Percentiles rank a stretch among this genome's conserved stretches.
Conservation (phyloP, 805 yeast species). For the Cyberlindnera amylophila region DNA sequence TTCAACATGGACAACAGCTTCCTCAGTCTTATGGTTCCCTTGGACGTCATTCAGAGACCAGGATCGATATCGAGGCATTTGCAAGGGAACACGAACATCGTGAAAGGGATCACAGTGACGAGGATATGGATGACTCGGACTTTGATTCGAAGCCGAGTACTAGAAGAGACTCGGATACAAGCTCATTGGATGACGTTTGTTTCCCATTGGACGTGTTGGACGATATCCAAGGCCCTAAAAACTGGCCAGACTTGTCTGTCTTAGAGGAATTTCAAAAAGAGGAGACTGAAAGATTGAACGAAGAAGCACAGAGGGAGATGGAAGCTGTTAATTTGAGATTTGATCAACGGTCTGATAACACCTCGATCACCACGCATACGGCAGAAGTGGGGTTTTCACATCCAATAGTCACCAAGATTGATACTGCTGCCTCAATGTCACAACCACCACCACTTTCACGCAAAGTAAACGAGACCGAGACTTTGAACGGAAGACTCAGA, state of each 20-base stretch:
- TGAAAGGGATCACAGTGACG: neutral
- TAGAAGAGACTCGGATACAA: conserved; percentile 44
- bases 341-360: conserved; percentile 27
- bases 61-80: conserved; percentile 8
- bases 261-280: conserved; percentile 74
- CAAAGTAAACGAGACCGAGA: conserved; percentile 53
- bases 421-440: conserved; percentile 14
- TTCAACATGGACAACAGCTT: neutral
- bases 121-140: conserved; percentile 21
- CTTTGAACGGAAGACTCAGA: conserved; percentile 60
- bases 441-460: conserved; percentile 28
- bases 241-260: conserved; percentile 83
- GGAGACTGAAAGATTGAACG: conserved; percentile 50
- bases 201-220: conserved; percentile 53
- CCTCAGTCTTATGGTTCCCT: conserved; percentile 5
- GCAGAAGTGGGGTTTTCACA: conserved; percentile 35
- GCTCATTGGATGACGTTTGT: conserved; percentile 90
- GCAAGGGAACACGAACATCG: conserved; percentile 4
- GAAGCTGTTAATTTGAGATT: conserved; percentile 35
- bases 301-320: conserved; percentile 37
- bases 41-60: conserved; percentile 1
- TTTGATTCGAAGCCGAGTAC: conserved; percentile 41
- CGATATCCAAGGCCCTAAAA: conserved; percentile 26
- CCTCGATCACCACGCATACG: conserved; percentile 24
- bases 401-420: conserved; percentile 42